A percentile compares a stretch with the other conserved stretches of the same genome.
Conservation (phyloP, 139 green algal species). For the Limnomonas spitsbergensis region DNA sequence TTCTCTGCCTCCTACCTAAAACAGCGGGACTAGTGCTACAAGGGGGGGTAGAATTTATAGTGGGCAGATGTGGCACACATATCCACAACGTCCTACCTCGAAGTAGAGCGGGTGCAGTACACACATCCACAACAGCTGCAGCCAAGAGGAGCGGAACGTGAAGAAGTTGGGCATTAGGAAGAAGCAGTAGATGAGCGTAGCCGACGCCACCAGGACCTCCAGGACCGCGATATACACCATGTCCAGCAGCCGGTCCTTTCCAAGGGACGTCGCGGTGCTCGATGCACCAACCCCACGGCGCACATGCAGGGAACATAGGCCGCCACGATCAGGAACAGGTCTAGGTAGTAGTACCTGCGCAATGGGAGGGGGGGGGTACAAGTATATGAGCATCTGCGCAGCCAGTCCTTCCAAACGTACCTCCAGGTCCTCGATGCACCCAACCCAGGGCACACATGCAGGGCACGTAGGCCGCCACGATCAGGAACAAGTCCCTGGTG, state of each 20-base stretch:
- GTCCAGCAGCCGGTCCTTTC: neutral
- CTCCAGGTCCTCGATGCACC: neutral
- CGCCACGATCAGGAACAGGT: constrained; percentile 6
- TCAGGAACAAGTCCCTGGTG: neutral
- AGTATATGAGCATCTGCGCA: neutral
- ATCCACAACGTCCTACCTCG: constrained; percentile 14
- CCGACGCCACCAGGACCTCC: neutral
- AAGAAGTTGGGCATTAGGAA: constrained; percentile 21
- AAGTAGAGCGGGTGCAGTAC: constrained; percentile 21
- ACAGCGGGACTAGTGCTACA: no score
- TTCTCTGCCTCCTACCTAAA: no score
- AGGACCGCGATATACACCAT: neutral
- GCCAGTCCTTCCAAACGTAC: neutral
- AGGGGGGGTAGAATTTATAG: no score
- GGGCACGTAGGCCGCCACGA: neutral
- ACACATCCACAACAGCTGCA: constrained; percentile 20
- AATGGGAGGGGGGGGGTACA: neutral
- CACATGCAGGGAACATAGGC: constrained; percentile 14
- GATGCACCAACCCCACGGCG: constrained; percentile 12
- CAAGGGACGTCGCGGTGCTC: neutral
- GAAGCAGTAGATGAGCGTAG: constrained; percentile 17
- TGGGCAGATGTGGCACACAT: no score
- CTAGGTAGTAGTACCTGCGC: constrained; percentile 20
- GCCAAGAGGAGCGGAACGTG: neutral
- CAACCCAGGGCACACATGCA: no score